Base-by-base conservation (phyloP, 441 rosid genomes). In the Populus trichocarpa region DNA sequence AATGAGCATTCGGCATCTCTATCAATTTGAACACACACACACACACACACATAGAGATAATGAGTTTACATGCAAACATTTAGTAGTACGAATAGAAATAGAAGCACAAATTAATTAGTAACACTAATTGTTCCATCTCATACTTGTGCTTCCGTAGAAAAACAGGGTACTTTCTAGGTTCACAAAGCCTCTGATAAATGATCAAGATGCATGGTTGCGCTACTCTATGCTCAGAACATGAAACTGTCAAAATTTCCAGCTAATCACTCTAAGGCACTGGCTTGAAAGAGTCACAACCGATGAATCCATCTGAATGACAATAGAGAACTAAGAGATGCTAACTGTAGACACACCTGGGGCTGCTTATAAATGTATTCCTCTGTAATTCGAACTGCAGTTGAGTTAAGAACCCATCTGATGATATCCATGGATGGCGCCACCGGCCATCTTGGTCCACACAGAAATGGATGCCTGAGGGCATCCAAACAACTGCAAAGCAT, bases 391-490 rank as follows among this genome's bases (percentile, higher is more conserved):
- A 93, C 97, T 35, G 97, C 92, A 70, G 97, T 91, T 63, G 97
- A 94, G 71, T 96, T 96, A 76, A 94, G 96, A 75, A 97, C 97
- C 97, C 99, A 96, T 87, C 97, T 85, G 79, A 94, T 90, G 68
- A 91, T 89, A 81, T 96, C 90, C 96, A 93, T 89, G 77, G 97
- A 91, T 20, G 97, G 98, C 67, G 83, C 85, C 70, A 94, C 97
- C 36, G 94, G 90, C 97, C 97, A 96, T 88, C 92, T 90, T 23
- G 97, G 98, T 79, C 99, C 97, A 80, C 99, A 96, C 61, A 94
- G 86, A 83, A 94, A 96, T 0, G 99, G 98, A 79, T 96, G 97
- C 81, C 97, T 89, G 30, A 94, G 93, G 73, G 98, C 96, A 85
- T 94, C 93, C 77, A 96, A 83, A 82, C 95, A 91, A 79, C 98